Base-by-base conservation (phyloP, 2,329 filamentous ascomycete genomes). In the Aspergillus luchuensis region DNA sequence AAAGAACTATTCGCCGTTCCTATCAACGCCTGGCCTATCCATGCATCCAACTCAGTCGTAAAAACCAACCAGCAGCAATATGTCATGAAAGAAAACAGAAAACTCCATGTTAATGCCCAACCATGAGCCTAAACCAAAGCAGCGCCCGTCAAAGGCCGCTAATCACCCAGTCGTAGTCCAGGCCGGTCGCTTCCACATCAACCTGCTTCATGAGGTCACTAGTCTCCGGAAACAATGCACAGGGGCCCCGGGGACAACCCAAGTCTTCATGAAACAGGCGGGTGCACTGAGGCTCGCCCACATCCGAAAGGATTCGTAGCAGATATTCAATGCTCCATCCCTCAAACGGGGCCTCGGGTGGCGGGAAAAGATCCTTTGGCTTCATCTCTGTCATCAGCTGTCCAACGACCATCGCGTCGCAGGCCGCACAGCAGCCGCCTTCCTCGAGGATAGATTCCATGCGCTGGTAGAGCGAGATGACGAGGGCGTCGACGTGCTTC, bases 371-470 rank as follows among this genome's bases (percentile, higher is more conserved):
- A 17, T 21, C 10, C 19, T 21, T 50, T 4, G 28, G 10, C 25
- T 55, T 52, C 36, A 58, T 13, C 15, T 58, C 49, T 3, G 25
- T 36, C 5, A 60, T 4, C 5, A 58, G 23, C 2, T 15, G 23
- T 0, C 58, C 50, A 7, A 60, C 21, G 3, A 58, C 38, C 57
- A 60, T 30, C 1, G 21, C 15, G 25, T 57, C 55, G 21, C 61
- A 63, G 15, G 50, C 43, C 2, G 25, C 4, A 39, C 61, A 60
- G 36, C 55, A 60, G 13, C 30, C 21, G 30, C 38, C 21, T 33
- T 53, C 15, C 10, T 48, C 15, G 10, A 51, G 28, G 8, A 56
- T n/a, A 1, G 23, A 17, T 28, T 58, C 43, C 11, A 57, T 33
- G 13, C 48, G 50, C 17, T 33, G 36, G 13, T 39, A 58, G n/a